These are phyloP conservation scores for Bothriochloa decipiens DNA, from an alignment of 176 grass and related monocot genomes.

Conservation along the genomic window DNA sequence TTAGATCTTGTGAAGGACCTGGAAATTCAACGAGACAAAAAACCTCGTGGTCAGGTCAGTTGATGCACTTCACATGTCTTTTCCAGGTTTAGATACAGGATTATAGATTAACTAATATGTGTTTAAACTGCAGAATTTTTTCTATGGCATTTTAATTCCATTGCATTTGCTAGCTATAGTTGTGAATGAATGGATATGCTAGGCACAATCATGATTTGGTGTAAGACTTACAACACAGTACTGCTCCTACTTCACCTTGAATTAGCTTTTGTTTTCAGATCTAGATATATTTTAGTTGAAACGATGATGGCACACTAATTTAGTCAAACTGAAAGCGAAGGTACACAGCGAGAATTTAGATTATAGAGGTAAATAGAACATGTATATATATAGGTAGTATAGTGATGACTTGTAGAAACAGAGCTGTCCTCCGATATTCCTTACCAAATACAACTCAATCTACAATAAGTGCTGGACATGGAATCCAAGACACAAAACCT, in stretches of 20 bases:
- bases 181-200: constrained; percentile 15
- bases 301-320: neutral
- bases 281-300: neutral
- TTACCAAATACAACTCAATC: neutral
- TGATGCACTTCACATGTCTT: constrained; percentile 9
- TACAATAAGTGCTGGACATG: neutral
- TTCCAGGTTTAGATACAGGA: neutral
- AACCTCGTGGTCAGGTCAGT: constrained; percentile 85
- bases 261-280: neutral
- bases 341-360: neutral
- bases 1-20: constrained; percentile 93
- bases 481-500: neutral
- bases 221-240: neutral
- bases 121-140: neutral
- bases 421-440: neutral
- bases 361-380: neutral
- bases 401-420: neutral
- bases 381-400: neutral
- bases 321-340: neutral
- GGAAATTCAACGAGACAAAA: constrained; percentile 80
- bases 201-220: neutral
- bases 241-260: neutral
- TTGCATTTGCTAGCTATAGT: constrained; percentile 5
- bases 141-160: neutral
- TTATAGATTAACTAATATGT: constrained; percentile 26